Base-by-base conservation (phyloP, 106 monocot genomes). In the Dendrobium officinale region DNA sequence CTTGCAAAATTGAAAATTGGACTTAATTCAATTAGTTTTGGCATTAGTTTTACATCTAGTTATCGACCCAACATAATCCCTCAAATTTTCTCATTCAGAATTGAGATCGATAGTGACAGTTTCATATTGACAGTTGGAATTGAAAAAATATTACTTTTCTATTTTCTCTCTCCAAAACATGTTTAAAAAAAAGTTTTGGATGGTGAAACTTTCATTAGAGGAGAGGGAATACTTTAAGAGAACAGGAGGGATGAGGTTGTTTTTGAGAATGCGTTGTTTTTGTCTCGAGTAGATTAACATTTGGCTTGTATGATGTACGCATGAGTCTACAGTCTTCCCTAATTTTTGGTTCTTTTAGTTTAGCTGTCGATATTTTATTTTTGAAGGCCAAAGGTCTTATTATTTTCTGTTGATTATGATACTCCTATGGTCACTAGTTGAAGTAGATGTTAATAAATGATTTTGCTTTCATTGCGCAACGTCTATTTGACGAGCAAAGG, bases 401-500 rank as follows among this genome's bases (percentile, higher is more conserved):
- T 33, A 4, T 37, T 70, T 37, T 33, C 70, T 24, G 29, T 33
- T 37, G 24, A 33, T 70, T 70, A 24, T 70, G 16, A 16, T 70
- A 0, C 13, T 16, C 70, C 13, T 70, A 37, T 16, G 15, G 4
- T 37, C 15, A 70, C n/a, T 61, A 22, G 5, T 22, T 61, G n/a
- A 22, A 61, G 13, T 56, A 15, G 55, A 20, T 22, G 61, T 20
- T 6, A 22, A 19, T n/a, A 10, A 22, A n/a, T 22, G 0, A 4
- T 22, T 58, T 58, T 61, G 2, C 24, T 66, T 66, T 66, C 1
- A 15, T 66, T 66, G 64, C 64, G 2, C 15, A 16, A 70, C 37
- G 61, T 70, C 37, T 37, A 37, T 70, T 70, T 70, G 70, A 70
- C 37, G 70, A 70, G 70, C 37, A 70, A 70, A 37, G 70, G 2